phyloP scores from a whole-genome alignment of 305 asterid genomes.

The Euphrasia arctica region DNA sequence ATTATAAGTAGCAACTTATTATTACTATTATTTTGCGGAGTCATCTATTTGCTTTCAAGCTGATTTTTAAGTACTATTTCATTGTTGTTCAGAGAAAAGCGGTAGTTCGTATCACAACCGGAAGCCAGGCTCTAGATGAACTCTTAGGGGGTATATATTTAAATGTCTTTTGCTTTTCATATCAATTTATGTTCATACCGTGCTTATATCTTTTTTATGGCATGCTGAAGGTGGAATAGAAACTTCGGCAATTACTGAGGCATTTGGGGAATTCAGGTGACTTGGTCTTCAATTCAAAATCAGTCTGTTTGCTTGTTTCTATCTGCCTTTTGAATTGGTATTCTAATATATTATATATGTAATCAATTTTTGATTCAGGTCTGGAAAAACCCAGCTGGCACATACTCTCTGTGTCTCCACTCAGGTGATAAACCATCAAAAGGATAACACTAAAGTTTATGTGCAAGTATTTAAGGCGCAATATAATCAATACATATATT shows the following conservation, averaged over 20 bases:
- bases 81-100: constrained; percentile 68
- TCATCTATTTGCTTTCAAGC: not conserved
- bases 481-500: constrained; percentile 1
- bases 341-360: constrained; percentile 22
- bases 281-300: not conserved
- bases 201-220: constrained; percentile 12
- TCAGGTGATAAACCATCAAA: constrained; percentile 48
- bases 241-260: constrained; percentile 82
- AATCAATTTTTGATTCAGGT: constrained; percentile 48
- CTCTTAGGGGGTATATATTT: constrained; percentile 68
- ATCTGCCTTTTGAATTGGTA: constrained; percentile 22
- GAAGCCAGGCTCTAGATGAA: constrained; percentile 96
- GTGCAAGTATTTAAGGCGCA: constrained; percentile 16
- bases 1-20: constrained; percentile 1
- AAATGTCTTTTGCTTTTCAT: constrained; percentile 19
- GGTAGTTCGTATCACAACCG: constrained; percentile 82
- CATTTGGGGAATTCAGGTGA: constrained; percentile 96
- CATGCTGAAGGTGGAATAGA: constrained; percentile 73
- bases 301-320: constrained; percentile 8
- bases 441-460: not conserved
- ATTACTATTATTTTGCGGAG: not conserved
- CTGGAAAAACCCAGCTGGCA: constrained; percentile 98
- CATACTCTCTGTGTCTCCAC: constrained; percentile 96
- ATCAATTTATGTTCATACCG: constrained; percentile 12
- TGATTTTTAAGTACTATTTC: no score